These are phyloP conservation scores for Salvia miltiorrhiza DNA, from an alignment of 257 asterid genomes.

Conservation along the genomic window DNA sequence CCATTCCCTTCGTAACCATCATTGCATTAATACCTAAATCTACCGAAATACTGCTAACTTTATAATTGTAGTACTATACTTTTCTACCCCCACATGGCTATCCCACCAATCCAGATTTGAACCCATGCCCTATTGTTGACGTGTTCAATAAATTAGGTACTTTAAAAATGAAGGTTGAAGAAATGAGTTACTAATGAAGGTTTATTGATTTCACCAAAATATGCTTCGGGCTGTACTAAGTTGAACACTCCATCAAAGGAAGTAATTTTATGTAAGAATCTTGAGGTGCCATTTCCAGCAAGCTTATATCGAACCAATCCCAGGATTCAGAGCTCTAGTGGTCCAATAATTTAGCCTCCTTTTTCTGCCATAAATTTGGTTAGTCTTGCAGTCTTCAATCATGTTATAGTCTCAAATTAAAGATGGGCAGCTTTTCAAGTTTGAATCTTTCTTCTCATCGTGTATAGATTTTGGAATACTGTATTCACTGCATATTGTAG, in stretches of 20 bases:
- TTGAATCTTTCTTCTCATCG: neutral
- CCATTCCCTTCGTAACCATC: too few species aligned
- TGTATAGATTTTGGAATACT: too few species aligned
- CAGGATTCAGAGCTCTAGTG: neutral
- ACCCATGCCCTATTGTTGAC: neutral
- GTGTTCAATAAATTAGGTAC: neutral
- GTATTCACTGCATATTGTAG: neutral
- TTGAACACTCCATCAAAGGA: neutral
- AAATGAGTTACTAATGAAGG: neutral
- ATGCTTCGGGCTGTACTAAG: neutral
- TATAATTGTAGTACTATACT: too few species aligned
- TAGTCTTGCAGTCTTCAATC: neutral
- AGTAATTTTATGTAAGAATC: neutral
- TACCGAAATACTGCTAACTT: too few species aligned
- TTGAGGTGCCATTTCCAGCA: neutral
- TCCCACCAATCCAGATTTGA: neutral
- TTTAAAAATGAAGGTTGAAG: neutral
- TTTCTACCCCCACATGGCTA: too few species aligned
- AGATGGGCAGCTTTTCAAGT: conserved; percentile 3
- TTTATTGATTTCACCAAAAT: conserved; percentile 4
- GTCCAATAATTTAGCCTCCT: neutral
- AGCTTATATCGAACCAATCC: neutral
- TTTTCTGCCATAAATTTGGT: conserved; percentile 1
- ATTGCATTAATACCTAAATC: too few species aligned
- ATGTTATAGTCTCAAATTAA: neutral